Conservation (phyloP, 345 rosid species). For the Passiflora organensis region DNA sequence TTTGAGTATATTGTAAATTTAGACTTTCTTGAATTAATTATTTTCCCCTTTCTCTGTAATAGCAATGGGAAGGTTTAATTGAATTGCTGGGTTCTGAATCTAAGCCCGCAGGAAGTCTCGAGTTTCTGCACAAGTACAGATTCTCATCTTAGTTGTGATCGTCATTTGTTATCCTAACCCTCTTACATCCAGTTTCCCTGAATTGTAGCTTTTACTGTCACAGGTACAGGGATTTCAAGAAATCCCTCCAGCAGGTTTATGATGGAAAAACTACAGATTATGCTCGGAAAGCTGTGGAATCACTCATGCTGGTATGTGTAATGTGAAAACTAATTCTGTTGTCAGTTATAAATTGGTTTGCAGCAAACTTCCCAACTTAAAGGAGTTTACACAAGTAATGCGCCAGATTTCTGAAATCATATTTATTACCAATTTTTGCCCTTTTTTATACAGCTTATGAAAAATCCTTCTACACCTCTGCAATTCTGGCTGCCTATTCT, state of each 20-base stretch:
- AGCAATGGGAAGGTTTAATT: slow-evolving; percentile 98
- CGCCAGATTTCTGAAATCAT: neutral
- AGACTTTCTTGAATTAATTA: neutral
- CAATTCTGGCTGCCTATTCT: slow-evolving; percentile 91
- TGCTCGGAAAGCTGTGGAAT: slow-evolving; percentile 64
- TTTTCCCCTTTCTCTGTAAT: slow-evolving; percentile 16
- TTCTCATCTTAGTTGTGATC: neutral
- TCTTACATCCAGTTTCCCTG: neutral
- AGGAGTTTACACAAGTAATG: too few relatives aligned
- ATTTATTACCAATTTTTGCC: neutral
- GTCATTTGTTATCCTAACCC: neutral
- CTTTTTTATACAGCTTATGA: slow-evolving; percentile 70
- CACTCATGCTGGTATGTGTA: slow-evolving; percentile 49
- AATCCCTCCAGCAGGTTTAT: slow-evolving; percentile 52
- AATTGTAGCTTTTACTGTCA: slow-evolving; percentile 8
- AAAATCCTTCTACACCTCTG: slow-evolving; percentile 80
- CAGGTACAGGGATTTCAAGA: slow-evolving; percentile 96
- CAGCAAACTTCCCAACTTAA: too few relatives aligned
- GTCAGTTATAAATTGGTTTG: too few relatives aligned
- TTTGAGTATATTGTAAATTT: slow-evolving; percentile 3
- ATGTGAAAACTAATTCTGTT: too few relatives aligned
- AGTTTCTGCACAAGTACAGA: slow-evolving; percentile 80
- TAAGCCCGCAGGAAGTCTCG: slow-evolving; percentile 77
- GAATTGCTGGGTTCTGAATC: slow-evolving; percentile 82
- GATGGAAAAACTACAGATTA: slow-evolving; percentile 57